Evolutionary conservation across 1,139 yeast species (phyloP).

Genomic region (Lodderomyces jiufengensis): DNA sequence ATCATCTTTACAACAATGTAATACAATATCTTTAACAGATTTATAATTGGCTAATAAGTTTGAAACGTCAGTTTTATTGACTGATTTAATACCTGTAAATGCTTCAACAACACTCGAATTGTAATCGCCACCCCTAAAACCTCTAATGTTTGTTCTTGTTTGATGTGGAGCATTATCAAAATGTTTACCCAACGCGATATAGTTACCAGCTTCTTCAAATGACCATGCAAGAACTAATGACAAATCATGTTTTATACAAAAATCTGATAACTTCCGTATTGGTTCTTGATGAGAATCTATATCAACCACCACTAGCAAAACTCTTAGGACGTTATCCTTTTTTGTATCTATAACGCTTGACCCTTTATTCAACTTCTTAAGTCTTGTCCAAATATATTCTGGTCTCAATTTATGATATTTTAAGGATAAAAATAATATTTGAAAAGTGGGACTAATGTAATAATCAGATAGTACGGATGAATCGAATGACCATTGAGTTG

Average conservation of each 20-base stretch:
- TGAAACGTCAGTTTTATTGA: slow-evolving; percentile 59
- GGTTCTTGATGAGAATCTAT: slow-evolving; percentile 71
- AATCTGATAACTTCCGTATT: slow-evolving; percentile 63
- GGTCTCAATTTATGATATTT: slow-evolving; percentile 86
- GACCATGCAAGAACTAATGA: slow-evolving; percentile 78
- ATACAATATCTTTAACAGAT: slow-evolving; percentile 47
- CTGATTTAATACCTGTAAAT: slow-evolving; percentile 48
- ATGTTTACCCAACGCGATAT: slow-evolving; percentile 52
- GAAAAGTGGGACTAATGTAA: slow-evolving; percentile 61
- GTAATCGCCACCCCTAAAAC: slow-evolving; percentile 41
- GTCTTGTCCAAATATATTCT: slow-evolving; percentile 73
- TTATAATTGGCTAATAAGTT: slow-evolving; percentile 53
- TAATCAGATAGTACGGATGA: slow-evolving; percentile 51
- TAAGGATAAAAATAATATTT: slow-evolving; percentile 69
- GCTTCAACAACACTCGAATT: slow-evolving; percentile 49
- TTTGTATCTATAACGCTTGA: slow-evolving; percentile 30
- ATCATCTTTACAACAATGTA: slow-evolving; percentile 24
- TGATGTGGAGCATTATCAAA: slow-evolving; percentile 36
- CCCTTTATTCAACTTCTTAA: slow-evolving; percentile 48
- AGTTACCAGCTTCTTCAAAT: slow-evolving; percentile 82
- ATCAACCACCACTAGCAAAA: slow-evolving; percentile 73
- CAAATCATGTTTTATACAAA: slow-evolving; percentile 67
- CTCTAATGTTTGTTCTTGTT: slow-evolving; percentile 34
- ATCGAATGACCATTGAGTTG: slow-evolving; percentile 36
- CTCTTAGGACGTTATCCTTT: slow-evolving; percentile 51